Conservation (phyloP, 495 filamentous ascomycete genomes). For the Cercophora newfieldiana region DNA sequence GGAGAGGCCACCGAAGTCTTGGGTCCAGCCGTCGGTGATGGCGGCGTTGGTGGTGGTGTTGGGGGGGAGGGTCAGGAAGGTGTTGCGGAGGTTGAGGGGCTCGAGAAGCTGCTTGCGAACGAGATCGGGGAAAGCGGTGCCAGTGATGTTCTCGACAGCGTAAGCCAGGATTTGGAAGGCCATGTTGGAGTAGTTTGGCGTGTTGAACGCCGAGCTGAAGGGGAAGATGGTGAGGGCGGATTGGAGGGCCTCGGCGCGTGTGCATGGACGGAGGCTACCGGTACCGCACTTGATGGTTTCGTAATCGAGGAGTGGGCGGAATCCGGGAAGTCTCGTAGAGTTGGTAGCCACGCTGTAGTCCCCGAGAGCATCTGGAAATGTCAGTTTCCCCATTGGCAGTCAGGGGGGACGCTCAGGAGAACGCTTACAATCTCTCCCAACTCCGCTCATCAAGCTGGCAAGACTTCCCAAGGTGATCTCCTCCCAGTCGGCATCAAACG, state of each 20-base stretch:
- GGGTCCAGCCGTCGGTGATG: slow-evolving; percentile 2
- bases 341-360: slow-evolving; percentile 5
- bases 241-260: slow-evolving; percentile 12
- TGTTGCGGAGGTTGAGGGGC: slow-evolving; percentile 20
- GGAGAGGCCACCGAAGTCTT: slow-evolving; percentile 21
- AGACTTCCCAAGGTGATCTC: slow-evolving; percentile 21
- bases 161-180: slow-evolving; percentile 27
- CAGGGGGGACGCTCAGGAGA: neutral
- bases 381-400: too few relatives aligned
- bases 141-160: slow-evolving; percentile 23
- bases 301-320: slow-evolving; percentile 11
- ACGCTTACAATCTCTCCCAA: slow-evolving; percentile 17
- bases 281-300: slow-evolving; percentile 16
- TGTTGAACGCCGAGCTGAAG: slow-evolving; percentile 6
- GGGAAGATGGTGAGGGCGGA: neutral
- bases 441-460: slow-evolving; percentile 17
- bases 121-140: slow-evolving; percentile 12
- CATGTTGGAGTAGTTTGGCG: slow-evolving; percentile 25
- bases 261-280: slow-evolving; percentile 6
- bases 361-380: slow-evolving; percentile 16
- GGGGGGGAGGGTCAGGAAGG: slow-evolving; percentile 18
- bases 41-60: slow-evolving; percentile 12
- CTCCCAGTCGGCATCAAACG: slow-evolving; percentile 13
- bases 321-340: slow-evolving; percentile 1
- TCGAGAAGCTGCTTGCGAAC: slow-evolving; percentile 15